Conservation (phyloP, 2,329 filamentous ascomycete genomes). For the Ascosphaera pollenicola region DNA sequence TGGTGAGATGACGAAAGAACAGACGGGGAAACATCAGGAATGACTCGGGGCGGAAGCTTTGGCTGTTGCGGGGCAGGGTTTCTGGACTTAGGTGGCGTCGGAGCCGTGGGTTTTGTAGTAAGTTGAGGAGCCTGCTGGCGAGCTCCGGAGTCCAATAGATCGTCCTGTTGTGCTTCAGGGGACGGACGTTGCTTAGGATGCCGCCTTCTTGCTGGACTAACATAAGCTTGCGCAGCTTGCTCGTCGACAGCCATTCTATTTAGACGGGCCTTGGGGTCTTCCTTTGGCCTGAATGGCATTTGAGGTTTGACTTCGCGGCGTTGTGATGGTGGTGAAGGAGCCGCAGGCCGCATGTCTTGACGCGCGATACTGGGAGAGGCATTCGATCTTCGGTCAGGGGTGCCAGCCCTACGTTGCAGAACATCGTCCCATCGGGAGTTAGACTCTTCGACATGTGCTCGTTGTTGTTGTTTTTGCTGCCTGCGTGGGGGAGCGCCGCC, state of each 20-base stretch:
- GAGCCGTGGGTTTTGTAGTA: conserved; percentile 15
- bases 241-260: conserved; percentile 56
- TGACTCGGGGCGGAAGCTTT: conserved; percentile 25
- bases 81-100: conserved; percentile 19
- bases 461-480: too few species aligned
- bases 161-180: conserved; percentile 32
- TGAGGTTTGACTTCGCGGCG: conserved; percentile 13
- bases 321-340: conserved; percentile 35
- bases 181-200: conserved; percentile 25
- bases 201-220: conserved; percentile 60
- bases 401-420: conserved; percentile 3
- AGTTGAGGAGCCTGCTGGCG: conserved; percentile 14
- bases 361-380: conserved; percentile 22
- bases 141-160: conserved; percentile 32
- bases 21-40: conserved; percentile 44
- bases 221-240: conserved; percentile 60
- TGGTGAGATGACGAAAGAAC: conserved; percentile 55
- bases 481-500: too few species aligned
- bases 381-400: conserved; percentile 28
- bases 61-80: conserved; percentile 24
- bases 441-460: too few species aligned
- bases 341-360: conserved; percentile 20
- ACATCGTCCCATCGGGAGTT: too few species aligned
- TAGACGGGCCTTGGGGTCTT: conserved; percentile 37
- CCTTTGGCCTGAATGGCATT: conserved; percentile 6